phyloP scores from a whole-genome alignment of 106 monocot species.

The Vanilla planifolia region DNA sequence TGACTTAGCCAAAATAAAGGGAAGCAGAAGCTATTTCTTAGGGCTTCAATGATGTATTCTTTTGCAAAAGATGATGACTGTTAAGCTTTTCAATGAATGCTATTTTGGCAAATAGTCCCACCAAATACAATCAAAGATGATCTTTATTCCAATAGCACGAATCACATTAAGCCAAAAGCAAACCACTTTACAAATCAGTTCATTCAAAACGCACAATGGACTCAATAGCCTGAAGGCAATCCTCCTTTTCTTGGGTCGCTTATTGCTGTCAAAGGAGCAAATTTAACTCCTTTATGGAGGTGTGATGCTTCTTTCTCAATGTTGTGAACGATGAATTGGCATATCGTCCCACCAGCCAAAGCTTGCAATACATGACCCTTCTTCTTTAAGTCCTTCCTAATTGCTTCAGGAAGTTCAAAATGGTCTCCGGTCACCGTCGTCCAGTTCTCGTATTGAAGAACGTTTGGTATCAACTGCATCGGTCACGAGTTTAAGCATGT shows the following conservation, averaged over 20 bases:
- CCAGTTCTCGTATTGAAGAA: constrained; percentile 87
- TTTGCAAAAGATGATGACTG: no score
- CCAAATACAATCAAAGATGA: no score
- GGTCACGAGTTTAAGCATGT: no score
- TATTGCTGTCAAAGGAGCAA: constrained; percentile 57
- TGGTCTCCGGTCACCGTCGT: constrained; percentile 68
- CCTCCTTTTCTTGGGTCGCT: constrained; percentile 98
- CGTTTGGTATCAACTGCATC: constrained; percentile 82
- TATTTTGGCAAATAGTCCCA: no score
- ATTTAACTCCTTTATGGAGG: neutral
- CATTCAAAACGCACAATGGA: neutral
- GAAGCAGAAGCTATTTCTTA: no score
- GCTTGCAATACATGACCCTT: constrained; percentile 67
- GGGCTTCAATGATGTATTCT: no score
- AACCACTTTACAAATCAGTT: no score
- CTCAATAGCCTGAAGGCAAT: constrained; percentile 68
- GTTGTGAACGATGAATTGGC: constrained; percentile 74
- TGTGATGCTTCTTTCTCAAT: constrained; percentile 14
- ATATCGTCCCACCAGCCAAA: constrained; percentile 61
- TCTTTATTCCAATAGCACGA: no score
- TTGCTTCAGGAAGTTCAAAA: constrained; percentile 43
- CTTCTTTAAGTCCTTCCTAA: constrained; percentile 40
- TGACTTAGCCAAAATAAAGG: no score
- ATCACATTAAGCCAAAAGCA: no score
- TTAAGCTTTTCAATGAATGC: no score